Evolutionary conservation across 768 basidiomycete genomes (phyloP), one percentile per base, ranked within the genome.

Genomic region (Pulveroboletus sp.): DNA sequence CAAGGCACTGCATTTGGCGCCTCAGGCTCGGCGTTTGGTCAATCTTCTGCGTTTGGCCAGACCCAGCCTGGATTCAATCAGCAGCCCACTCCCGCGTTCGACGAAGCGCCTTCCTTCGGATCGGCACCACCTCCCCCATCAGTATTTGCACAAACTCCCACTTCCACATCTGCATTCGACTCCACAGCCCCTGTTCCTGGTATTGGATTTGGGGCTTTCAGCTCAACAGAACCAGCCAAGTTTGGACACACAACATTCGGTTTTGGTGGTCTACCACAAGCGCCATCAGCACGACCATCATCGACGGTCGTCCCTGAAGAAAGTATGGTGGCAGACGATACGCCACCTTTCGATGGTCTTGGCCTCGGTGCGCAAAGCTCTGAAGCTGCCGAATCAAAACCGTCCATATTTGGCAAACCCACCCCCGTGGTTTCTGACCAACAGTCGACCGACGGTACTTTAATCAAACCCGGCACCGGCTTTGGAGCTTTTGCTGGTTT

Each of bases 381-480:
- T 29, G 49, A 61, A 34, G 60, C 53, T 19, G 54, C 66, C 26
- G 57, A 63, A 31, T 59, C 58, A 19, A 63, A 53, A 36, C 60
- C 55, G 10, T 65, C 68, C 19, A 70, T 71, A 45, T 72, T 72
- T 37, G 70, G 71, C 17, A 61, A 62, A 22, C 1, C 59, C 47
- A 45, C 45, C 7, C 41, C 55, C n/a, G 41, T 38, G 11, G 30
- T 57, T 24, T 51, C 55, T 4, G 19, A 22, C 24, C 54, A 53
- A 47, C 55, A 55, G 22, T 50, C 63, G n/a, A 47, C 54, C 8
- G 58, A 54, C 4, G 44, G 41, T 31, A 45, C 54, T 38, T 26
- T 65, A 8, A 62, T 71, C 26, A 74, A 68, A 51, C 68, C 67
- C 2, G 67, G 67, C 2, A 56, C 61, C 14, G 73, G 65, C 5